Evolutionary conservation across 352 stramenopile genomes (phyloP), one percentile per base, ranked within the genome.

Genomic region (Phytophthora chlamydospora): DNA sequence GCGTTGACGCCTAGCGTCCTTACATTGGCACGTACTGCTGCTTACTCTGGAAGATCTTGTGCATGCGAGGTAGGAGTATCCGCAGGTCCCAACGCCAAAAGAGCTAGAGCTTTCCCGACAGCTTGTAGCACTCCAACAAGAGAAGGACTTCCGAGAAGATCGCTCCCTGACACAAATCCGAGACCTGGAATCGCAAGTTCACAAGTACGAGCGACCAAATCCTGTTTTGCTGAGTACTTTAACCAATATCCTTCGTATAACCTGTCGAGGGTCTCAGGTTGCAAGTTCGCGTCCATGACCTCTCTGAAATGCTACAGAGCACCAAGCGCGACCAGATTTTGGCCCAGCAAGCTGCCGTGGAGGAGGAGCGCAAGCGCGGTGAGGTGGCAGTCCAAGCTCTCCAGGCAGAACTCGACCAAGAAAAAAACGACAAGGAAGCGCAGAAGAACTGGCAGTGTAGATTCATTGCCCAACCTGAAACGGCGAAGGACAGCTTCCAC

Each of bases 81-180:
- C 84, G 14, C 62, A 77, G 6, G 81, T 93, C 4, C 81, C 84
- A 33, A 93, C 84, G 16, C 81, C 81, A 8, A 88, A 93, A 29
- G 84, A 91, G 52, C 62, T 90, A 17, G 81, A 88, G 48, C 66
- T 93, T 2, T 90, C 81, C 21, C 75, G 79, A 1, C 79, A 90
- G 39, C 71, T 93, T 5, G 65, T 91, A 5, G 71, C 73, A 2
- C 54, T 91, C 27, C 81, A 91, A 54, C 76, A 89, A 52, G 81
- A 91, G 31, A 86, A 88, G 64, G 74, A 91, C 51, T 67, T 71
- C 29, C 68, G 84, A 16, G 84, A 91, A 68, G 64, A 66, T 56
- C 83, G 83, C 31, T 70, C 85, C 9, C 55, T 89, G 33, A 36
- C 67, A n/a, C 80, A 90, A 47, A 88, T 93, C 56, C 50, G 66